phyloP scores from a whole-genome alignment of 106 monocot genomes.

The Platanthera guangdongensis region DNA sequence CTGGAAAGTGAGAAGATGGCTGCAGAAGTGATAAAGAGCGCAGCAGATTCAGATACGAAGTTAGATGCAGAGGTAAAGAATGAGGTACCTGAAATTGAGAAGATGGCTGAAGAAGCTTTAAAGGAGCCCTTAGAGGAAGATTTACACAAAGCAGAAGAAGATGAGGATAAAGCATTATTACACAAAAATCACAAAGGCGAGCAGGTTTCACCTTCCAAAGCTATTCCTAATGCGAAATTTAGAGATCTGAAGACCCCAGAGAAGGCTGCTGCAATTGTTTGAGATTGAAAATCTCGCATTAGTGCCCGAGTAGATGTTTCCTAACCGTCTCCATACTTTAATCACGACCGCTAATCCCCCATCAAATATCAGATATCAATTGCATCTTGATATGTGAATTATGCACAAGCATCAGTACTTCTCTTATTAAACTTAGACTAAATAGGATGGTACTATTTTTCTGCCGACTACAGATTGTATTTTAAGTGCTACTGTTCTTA shows the following conservation, averaged over 20 bases:
- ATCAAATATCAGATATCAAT: not conserved
- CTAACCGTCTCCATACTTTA: not conserved
- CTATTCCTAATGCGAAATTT: not conserved
- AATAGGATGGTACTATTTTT: not conserved
- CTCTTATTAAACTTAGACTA: constrained; percentile 1
- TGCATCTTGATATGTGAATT: not conserved
- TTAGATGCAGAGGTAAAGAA: not conserved
- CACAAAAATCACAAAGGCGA: constrained; percentile 1
- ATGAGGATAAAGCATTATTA: not conserved
- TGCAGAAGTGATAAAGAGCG: not conserved
- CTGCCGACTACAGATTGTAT: not conserved
- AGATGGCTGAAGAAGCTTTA: not conserved
- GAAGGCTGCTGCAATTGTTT: constrained; percentile 3
- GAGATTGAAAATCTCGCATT: not conserved
- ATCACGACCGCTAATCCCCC: not conserved
- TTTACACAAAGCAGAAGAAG: not conserved
- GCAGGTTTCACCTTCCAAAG: constrained; percentile 1
- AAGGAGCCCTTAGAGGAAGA: not conserved
- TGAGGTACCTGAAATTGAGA: not conserved
- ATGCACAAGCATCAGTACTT: not conserved
- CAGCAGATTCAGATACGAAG: not conserved
- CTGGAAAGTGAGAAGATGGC: not conserved
- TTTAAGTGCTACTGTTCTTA: not conserved
- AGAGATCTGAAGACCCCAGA: not conserved
- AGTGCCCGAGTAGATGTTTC: not conserved